phyloP scores from a whole-genome alignment of 495 filamentous ascomycete species.

The Astrocystis sublimbata region DNA sequence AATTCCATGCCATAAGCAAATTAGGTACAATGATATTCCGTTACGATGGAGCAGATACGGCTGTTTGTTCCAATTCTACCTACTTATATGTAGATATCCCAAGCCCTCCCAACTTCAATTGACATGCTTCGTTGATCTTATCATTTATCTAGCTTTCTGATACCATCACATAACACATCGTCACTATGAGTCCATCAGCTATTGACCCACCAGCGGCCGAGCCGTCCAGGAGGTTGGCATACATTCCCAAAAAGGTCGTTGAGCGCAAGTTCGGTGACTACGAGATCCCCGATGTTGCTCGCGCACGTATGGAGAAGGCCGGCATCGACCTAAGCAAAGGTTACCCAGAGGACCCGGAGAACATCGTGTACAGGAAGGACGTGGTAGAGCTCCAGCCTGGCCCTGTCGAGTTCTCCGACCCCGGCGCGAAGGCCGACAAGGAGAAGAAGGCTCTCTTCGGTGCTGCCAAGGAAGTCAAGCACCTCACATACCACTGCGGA shows the following conservation, averaged over 20 bases:
- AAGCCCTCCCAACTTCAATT: neutral
- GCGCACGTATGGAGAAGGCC: constrained; percentile 53
- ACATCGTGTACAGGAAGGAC: constrained; percentile 58
- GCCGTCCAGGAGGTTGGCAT: constrained; percentile 42
- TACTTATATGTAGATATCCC: neutral
- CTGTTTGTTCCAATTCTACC: neutral
- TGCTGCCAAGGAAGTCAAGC: constrained; percentile 49
- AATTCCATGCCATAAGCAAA: neutral
- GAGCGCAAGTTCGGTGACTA: constrained; percentile 55
- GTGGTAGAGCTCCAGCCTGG: constrained; percentile 16
- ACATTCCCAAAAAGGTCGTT: constrained; percentile 50
- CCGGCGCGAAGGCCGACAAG: constrained; percentile 55
- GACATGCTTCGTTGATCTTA: neutral
- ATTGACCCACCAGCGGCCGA: neutral
- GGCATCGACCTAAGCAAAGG: constrained; percentile 55
- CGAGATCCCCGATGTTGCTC: constrained; percentile 44
- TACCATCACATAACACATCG: neutral
- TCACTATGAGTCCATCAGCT: neutral
- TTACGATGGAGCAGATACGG: neutral
- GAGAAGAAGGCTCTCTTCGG: constrained; percentile 56
- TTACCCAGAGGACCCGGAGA: constrained; percentile 58
- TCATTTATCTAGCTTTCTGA: neutral
- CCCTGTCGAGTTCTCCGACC: constrained; percentile 36
- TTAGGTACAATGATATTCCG: neutral
- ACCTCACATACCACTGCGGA: constrained; percentile 65